phyloP scores from a whole-genome alignment of 2,329 filamentous ascomycete genomes.

The Sporothrix mexicana region DNA sequence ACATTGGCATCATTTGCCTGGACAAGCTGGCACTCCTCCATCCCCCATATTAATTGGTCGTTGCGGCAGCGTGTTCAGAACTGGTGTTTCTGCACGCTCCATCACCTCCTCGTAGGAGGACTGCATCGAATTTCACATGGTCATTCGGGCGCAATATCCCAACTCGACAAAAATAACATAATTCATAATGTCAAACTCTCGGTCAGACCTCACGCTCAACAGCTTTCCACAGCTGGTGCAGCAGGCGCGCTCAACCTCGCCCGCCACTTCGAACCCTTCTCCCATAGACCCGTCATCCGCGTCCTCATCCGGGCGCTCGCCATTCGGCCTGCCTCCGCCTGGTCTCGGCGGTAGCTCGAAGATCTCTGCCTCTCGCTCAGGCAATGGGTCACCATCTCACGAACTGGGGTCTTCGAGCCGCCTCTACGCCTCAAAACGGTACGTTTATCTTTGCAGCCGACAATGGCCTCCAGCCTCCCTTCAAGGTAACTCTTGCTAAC shows the following conservation, averaged over 20 bases:
- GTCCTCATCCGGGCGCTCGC: slow-evolving; percentile 66
- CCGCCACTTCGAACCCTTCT: slow-evolving; percentile 74
- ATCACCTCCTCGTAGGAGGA: slow-evolving; percentile 1
- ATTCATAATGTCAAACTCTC: slow-evolving; percentile 92
- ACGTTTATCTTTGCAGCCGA: slow-evolving; percentile 48
- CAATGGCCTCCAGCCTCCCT: neutral
- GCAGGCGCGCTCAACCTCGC: slow-evolving; percentile 76
- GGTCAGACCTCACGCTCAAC: slow-evolving; percentile 86
- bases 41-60: neutral
- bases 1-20: neutral
- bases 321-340: slow-evolving; percentile 72
- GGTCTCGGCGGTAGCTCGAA: slow-evolving; percentile 64
- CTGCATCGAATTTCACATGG: slow-evolving; percentile 14
- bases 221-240: slow-evolving; percentile 67
- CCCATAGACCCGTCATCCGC: slow-evolving; percentile 72
- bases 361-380: slow-evolving; percentile 72
- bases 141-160: neutral
- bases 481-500: slow-evolving; percentile 15
- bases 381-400: slow-evolving; percentile 95
- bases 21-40: slow-evolving; percentile 22
- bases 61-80: slow-evolving; percentile 8
- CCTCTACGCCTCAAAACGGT: slow-evolving; percentile 87
- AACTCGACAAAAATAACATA: slow-evolving; percentile 56
- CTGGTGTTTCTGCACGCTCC: slow-evolving; percentile 14
- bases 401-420: slow-evolving; percentile 77